phyloP scores from a whole-genome alignment of 2,329 filamentous ascomycete genomes.

The Fusarium bactridioides region DNA sequence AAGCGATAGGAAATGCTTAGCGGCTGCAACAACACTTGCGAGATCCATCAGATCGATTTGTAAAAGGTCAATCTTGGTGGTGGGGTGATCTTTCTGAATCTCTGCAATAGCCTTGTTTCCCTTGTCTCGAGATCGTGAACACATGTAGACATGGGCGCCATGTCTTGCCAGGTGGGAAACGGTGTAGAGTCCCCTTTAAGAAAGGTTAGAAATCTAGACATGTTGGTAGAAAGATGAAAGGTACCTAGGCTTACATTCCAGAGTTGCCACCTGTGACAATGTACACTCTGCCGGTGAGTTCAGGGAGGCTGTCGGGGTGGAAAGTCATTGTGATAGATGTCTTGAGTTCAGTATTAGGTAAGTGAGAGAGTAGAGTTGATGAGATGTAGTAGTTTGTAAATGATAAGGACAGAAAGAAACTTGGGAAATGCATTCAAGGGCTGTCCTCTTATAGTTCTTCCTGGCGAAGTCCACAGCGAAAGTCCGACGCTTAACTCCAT shows the following conservation, averaged over 20 bases:
- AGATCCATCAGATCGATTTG: slow-evolving; percentile 24
- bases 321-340: slow-evolving; percentile 9
- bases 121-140: slow-evolving; percentile 7
- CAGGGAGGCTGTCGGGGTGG: slow-evolving; percentile 8
- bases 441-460: not conserved
- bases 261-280: slow-evolving; percentile 23
- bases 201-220: not conserved
- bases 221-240: accelerated
- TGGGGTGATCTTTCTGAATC: slow-evolving; percentile 2
- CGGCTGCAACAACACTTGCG: slow-evolving; percentile 8
- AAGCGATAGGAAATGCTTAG: slow-evolving; percentile 13
- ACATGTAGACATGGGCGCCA: slow-evolving; percentile 28
- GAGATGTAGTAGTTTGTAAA: not conserved
- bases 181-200: slow-evolving; percentile 17
- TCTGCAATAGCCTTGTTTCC: not conserved
- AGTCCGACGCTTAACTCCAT: not conserved
- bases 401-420: no score
- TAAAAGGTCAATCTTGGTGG: not conserved
- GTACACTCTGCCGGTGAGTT: slow-evolving; percentile 4
- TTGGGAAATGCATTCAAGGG: accelerated
- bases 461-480: not conserved
- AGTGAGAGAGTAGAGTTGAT: not conserved
- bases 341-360: not conserved
- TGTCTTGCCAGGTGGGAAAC: slow-evolving; percentile 19
- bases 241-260: slow-evolving; percentile 12